Base-by-base conservation (phyloP, 2,329 filamentous ascomycete genomes). In the Diaporthe citriasiana region DNA sequence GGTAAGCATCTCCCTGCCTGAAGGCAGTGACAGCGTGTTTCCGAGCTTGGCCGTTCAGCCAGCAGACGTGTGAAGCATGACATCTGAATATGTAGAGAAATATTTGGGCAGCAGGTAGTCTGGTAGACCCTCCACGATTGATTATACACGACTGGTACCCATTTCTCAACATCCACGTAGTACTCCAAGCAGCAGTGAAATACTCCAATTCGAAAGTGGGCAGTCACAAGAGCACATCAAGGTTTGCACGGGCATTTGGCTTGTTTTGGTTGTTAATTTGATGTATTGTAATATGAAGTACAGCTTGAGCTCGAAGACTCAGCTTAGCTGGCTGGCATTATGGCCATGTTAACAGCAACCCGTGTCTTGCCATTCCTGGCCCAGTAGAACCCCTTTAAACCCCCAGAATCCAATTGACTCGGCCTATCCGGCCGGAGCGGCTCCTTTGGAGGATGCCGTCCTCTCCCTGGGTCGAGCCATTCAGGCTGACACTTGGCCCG, bases 201-300 rank as follows among this genome's bases (percentile, higher is more conserved):
- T 35, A 35, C 30, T 25, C 17, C 25, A 35, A 42, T 2, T 45
- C 38, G 19, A 33, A 33, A 30, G 22, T 50, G 4, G 8, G 47
- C 15, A 53, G 19, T n/a, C 33, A 40, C 12, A 25, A 25, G 15
- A 25, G 22, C 45, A 7, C 9, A 25, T 22, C 47, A 12, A 9
- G 25, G 1, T 25, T 38, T 38, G 19, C 33, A 13, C 9, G 33
- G n/a, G 4, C 8, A 13, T 8, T 13, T 40, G 25, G 7, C 17
- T 22, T 22, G 8, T 27, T 27, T 68, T 51, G 30, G 5, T 68
- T n/a, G 17, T 63, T 33, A 17, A 53, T 53, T 27, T 68, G 15
- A 40, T 68, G 33, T 53, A 53, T 53, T 38, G 27, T 40, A 53
- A 40, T 66, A 66, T 68, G 63, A 40, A 53, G 63, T 68, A 68